These are phyloP conservation scores for Pyrenophora seminiperda DNA, from an alignment of 2,329 filamentous ascomycete species.

Conservation along the genomic window DNA sequence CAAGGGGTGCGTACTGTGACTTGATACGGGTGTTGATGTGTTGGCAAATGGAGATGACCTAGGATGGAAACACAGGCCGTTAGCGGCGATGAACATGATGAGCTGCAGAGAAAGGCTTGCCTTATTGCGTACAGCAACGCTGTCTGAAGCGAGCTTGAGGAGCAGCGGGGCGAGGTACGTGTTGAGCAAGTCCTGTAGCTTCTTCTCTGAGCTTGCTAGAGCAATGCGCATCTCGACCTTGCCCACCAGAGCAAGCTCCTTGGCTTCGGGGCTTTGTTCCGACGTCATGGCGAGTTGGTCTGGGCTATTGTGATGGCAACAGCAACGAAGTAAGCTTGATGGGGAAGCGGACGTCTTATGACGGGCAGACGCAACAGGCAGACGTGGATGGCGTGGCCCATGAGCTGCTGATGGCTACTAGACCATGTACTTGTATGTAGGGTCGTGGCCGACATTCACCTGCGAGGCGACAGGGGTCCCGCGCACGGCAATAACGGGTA, in stretches of 20 bases:
- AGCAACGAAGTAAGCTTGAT: not conserved
- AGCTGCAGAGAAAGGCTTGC: conserved; percentile 45
- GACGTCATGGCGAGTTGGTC: conserved; percentile 38
- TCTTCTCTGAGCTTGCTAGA: conserved; percentile 80
- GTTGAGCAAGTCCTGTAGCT: conserved; percentile 77
- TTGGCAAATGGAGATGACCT: conserved; percentile 71
- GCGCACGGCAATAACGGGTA: conserved; percentile 26
- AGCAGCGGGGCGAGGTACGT: conserved; percentile 81
- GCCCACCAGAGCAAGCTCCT: conserved; percentile 80
- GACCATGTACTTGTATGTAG: not conserved
- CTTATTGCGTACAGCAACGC: conserved; percentile 79
- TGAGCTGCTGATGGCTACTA: conserved; percentile 11
- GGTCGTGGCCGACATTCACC: conserved; percentile 30
- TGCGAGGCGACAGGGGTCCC: conserved; percentile 24
- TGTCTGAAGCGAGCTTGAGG: conserved; percentile 82
- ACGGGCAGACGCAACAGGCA: conserved; percentile 32
- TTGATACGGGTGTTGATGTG: conserved; percentile 71
- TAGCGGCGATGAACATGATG: conserved; percentile 32
- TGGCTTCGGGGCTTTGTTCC: conserved; percentile 58
- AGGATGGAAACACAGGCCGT: conserved; percentile 29
- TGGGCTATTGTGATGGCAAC: conserved; percentile 1
- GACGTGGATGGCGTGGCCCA: conserved; percentile 26
- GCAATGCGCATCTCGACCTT: conserved; percentile 86
- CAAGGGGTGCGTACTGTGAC: conserved; percentile 50
- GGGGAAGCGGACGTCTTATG: conserved; percentile 11